Evolutionary conservation across 192 early-diverging fungal genomes (phyloP), one percentile per base, ranked within the genome.

Genomic region (Gorgonomyces haynaldii): DNA sequence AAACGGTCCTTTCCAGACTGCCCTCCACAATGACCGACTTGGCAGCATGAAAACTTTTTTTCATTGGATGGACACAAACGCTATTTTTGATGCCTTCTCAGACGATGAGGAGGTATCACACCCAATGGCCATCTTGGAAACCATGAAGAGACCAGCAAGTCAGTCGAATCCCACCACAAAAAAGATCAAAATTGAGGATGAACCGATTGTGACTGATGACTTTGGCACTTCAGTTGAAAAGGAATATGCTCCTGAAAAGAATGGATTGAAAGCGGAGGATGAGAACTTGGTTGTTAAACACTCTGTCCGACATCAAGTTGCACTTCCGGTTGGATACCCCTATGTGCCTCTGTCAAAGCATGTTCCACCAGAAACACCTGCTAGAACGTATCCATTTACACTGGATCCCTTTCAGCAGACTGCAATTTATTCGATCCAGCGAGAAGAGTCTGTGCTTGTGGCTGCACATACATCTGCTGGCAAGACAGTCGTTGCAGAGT

Each of bases 401-500:
- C 74, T 98, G 28, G 94, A 98, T 81, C 90, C 91, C 37, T 98
- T 98, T 69, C 94, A 98, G 64, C 67, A 77, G 27, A 83, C 83
- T 13, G 76, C 94, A 1, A 83, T 95, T 19, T 67, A 76, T 58
- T 88, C 83, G 39, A 98, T 98, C 41, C 74, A 95, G 53, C 70
- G 88, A 54, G 74, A 79, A 30, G 94, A 98, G 59, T 89, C 86
- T 2, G 91, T 98, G n/a, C 61, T 98, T 28, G 91, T 98, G 0
- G 79, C 85, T 35, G 94, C 94, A 0, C 94, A 98, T 43, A 98
- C 94, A 1, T 89, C 85, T 30, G 94, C 94, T 12, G 94, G 94
- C 47, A 98, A 98, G 59, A 98, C 94, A 0, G 94, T 98, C 1
- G 87, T 98, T 21, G 94, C 94, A n/a, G 94, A 98, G 58, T 98